Conservation (phyloP, 371 early-diverging fungal species). For the Syncephalis plumigaleata region DNA sequence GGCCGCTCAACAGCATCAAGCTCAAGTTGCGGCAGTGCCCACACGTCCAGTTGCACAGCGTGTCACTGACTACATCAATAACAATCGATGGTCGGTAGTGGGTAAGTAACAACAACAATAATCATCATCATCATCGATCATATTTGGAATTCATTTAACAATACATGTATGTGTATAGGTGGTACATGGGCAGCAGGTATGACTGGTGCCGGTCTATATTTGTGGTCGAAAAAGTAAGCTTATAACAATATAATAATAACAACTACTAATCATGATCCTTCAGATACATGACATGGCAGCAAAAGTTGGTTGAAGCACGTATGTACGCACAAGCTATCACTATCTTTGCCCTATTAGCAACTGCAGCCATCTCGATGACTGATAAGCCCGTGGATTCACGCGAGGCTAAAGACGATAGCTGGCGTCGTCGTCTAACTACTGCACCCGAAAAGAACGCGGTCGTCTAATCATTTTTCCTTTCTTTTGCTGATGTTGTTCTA, state of each 20-base stretch:
- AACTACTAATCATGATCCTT: conserved; percentile 8
- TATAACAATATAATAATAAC: neutral
- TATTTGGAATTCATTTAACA: too few relatives aligned
- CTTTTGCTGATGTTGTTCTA: too few relatives aligned
- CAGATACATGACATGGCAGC: conserved; percentile 37
- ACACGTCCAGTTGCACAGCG: neutral
- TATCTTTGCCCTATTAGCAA: conserved; percentile 5
- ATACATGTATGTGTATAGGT: neutral
- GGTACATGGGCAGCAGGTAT: conserved; percentile 48
- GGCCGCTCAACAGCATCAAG: neutral
- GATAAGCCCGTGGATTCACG: neutral
- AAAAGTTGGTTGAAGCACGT: conserved; percentile 56
- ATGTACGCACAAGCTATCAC: conserved; percentile 27
- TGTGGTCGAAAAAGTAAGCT: conserved; percentile 7
- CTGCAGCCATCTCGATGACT: conserved; percentile 6
- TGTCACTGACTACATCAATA: neutral
- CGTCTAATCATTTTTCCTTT: too few relatives aligned
- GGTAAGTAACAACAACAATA: conserved; percentile 2
- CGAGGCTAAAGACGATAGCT: too few relatives aligned
- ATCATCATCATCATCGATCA: neutral
- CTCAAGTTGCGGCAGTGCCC: neutral
- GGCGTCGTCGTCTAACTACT: too few relatives aligned
- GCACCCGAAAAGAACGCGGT: too few relatives aligned
- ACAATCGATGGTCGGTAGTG: neutral
- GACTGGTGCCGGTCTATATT: conserved; percentile 29